Base-by-base conservation (phyloP, 2,329 filamentous ascomycete genomes). In the Aspergillus sp. region DNA sequence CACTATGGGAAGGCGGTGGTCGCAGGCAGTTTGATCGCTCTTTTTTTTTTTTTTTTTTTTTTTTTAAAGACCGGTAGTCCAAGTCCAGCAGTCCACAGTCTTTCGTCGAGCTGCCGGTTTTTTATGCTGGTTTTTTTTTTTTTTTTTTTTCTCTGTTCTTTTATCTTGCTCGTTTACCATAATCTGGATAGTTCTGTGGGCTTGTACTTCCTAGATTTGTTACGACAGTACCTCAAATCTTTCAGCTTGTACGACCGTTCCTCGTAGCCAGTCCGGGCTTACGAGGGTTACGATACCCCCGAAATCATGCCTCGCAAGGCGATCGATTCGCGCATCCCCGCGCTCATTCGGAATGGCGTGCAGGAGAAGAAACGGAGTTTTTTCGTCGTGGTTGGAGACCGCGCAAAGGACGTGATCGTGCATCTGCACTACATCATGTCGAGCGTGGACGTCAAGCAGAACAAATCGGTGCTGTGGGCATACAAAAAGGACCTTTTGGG, bases 401-500 rank as follows among this genome's bases (percentile, higher is more conserved):
- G 82, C 48, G 82, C 89, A 56, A 98, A 98, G 69, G 93, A 98
- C 76, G 88, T 91, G 58, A 97, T 98, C 64, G 90, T 97, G 56
- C 83, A 96, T 64, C 78, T 90, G 49, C 90, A 97, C 72, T 89
- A 93, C 63, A 94, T 98, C 62, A 86, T 96, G 76, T 85, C 90
- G 43, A 86, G 81, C 58, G 83, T 86, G 64, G 88, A 95, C 65
- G 81, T 96, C 54, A 94, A 94, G 71, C 82, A 94, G 68, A 94
- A 93, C 73, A 97, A 97, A 69, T 93, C 87, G 8, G 89, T 98
- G 3, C 75, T 98, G 7, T 98, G 93, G 93, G 91, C 93, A 19
- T 98, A 98, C 75, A 97, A 97, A 77, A 94, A 94, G 68, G 93
- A 98, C 69, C 78, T 98, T 7, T 75, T 98, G 30, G 90, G 89